These are phyloP conservation scores for Pseudonectria buxi DNA, from an alignment of 2,329 filamentous ascomycete genomes.

Conservation along the genomic window DNA sequence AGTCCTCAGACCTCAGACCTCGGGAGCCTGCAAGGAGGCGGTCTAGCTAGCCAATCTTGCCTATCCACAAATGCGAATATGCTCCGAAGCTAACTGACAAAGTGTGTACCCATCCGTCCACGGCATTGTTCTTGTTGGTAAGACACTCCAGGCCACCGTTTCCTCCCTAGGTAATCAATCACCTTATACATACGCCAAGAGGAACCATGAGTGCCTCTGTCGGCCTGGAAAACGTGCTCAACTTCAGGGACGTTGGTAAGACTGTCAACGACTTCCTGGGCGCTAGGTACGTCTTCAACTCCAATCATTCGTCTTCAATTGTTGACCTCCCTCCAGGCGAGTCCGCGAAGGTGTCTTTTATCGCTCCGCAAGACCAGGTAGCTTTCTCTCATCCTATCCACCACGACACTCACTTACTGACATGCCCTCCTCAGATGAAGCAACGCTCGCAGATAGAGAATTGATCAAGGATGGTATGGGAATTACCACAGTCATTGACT, in stretches of 20 bases:
- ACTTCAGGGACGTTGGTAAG: constrained; percentile 70
- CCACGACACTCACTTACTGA: constrained; percentile 6
- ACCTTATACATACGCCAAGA: not conserved
- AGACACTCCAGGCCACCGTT: no score
- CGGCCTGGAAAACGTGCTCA: constrained; percentile 43
- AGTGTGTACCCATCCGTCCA: no score
- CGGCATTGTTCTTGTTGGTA: no score
- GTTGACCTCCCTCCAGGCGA: constrained; percentile 26
- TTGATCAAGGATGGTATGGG: constrained; percentile 52
- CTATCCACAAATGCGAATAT: no score
- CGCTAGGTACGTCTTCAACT: constrained; percentile 37
- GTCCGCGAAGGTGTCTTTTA: constrained; percentile 59
- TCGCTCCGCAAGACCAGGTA: constrained; percentile 59
- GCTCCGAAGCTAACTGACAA: no score
- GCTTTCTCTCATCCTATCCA: constrained; percentile 2
- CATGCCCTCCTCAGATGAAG: constrained; percentile 52
- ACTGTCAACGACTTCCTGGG: constrained; percentile 56
- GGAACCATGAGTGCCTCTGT: constrained; percentile 10
- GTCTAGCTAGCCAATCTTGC: no score
- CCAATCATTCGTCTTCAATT: not conserved
- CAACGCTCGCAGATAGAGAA: constrained; percentile 56
- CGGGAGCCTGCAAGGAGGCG: no score
- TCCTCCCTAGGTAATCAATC: no score
- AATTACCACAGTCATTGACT: constrained; percentile 69
- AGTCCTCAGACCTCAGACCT: no score